A percentile compares a stretch with the other conserved stretches of the same genome.
These are phyloP conservation scores for Dioscorea dumetorum DNA, from an alignment of 106 monocot species.

Conservation along the genomic window DNA sequence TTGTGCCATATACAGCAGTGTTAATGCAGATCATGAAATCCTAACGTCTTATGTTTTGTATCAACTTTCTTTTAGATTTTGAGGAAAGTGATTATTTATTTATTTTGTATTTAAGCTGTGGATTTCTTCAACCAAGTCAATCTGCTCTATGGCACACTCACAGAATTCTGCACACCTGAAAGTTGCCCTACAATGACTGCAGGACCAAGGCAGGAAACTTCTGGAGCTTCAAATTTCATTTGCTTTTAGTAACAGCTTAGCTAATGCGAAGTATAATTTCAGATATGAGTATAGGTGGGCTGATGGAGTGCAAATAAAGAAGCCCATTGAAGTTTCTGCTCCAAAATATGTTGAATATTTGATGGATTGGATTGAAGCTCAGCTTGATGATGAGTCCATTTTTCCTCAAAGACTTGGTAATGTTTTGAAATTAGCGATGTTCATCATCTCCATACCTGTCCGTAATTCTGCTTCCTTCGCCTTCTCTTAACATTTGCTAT, in stretches of 20 bases:
- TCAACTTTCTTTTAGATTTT: neutral
- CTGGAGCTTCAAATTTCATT: neutral
- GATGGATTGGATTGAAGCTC: constrained; percentile 99
- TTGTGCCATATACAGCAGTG: too few species aligned
- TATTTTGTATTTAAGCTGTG: constrained; percentile 65
- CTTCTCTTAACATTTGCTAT: neutral
- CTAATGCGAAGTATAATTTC: neutral
- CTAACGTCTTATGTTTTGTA: neutral
- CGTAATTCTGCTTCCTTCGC: too few species aligned
- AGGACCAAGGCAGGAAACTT: constrained; percentile 71
- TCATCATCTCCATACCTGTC: neutral
- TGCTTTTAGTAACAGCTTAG: neutral
- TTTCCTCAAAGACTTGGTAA: constrained; percentile 95
- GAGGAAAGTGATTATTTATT: neutral
- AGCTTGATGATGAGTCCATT: constrained; percentile 93
- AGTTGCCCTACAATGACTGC: constrained; percentile 98
- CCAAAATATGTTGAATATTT: constrained; percentile 98
- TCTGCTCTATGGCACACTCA: constrained; percentile 90
- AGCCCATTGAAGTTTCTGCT: constrained; percentile 97
- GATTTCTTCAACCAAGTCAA: constrained; percentile 99
- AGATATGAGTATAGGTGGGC: constrained; percentile 99
- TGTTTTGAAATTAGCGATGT: neutral
- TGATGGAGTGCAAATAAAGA: constrained; percentile 99
- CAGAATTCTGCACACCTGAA: constrained; percentile 94
- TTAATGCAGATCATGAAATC: too few species aligned